These are phyloP conservation scores for Miscanthus sacchariflorus DNA, from an alignment of 202 grass and related monocot genomes.

Conservation along the genomic window DNA sequence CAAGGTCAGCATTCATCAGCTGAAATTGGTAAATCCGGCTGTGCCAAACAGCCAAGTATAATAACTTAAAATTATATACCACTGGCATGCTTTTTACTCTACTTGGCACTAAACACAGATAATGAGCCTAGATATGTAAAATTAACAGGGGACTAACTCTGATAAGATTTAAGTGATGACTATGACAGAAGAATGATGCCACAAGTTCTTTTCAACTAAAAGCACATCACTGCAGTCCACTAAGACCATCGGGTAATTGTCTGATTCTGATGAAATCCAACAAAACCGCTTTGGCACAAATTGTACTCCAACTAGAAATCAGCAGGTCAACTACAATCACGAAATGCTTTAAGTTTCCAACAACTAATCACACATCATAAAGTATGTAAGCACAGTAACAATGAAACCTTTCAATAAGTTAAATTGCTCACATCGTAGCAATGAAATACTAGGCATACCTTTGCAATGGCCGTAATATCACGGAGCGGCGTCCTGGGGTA, in stretches of 20 bases:
- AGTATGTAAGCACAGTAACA: neutral
- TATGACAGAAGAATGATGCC: constrained; percentile 5
- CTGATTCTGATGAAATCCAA: neutral
- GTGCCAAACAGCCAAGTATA: neutral
- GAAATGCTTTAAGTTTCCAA: neutral
- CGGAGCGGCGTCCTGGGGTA: constrained; percentile 80
- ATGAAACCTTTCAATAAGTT: neutral
- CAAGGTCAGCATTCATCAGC: neutral
- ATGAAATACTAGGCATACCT: constrained; percentile 36
- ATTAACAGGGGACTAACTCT: neutral
- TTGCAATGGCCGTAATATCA: constrained; percentile 72
- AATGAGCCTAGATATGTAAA: neutral
- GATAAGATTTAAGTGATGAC: neutral
- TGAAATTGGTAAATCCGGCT: neutral
- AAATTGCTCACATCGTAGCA: constrained; percentile 5
- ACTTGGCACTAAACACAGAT: neutral
- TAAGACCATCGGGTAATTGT: neutral
- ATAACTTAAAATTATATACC: constrained; percentile 24
- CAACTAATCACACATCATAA: neutral
- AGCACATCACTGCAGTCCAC: neutral
- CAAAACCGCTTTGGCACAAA: neutral
- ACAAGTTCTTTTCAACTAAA: constrained; percentile 12
- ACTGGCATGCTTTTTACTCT: constrained; percentile 7
- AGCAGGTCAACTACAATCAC: neutral
- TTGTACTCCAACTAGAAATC: neutral